Base-by-base conservation (phyloP, 2,329 filamentous ascomycete genomes). In the Xylariomycetidae sp. region DNA sequence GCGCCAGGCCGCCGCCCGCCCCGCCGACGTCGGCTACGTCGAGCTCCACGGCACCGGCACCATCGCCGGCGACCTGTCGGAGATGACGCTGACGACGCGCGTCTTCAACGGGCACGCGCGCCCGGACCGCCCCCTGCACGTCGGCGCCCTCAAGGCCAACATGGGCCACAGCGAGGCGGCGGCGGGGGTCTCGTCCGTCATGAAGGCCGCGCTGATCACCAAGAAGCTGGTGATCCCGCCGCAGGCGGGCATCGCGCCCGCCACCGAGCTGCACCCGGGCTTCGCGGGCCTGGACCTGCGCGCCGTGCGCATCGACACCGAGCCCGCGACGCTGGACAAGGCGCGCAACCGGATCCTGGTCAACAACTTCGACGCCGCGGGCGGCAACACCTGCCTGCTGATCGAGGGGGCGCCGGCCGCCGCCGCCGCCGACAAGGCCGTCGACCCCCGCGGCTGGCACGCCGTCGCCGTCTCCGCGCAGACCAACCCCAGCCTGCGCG, bases 41-140 rank as follows among this genome's bases (percentile, higher is more conserved):
- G 79, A 84, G 50, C 74, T 82, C 65, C 79, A 85, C 50, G 80
- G 79, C 6, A 84, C 80, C 4, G 80, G 79, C 25, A 85, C 79
- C 1, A 78, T 84, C 50, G 81, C 77, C 20, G 82, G 81, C 35
- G 82, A 86, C 50, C 68, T 68, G 3, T 14, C 72, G 72, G 80
- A 84, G 53, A 78, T 79, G 67, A 65, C 68, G 3, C 77, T 72
- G 0, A 74, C 83, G 28, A 64, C 67, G 15, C 67, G 73, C 23
- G 64, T 73, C 6, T 82, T 82, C 12, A 18, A 20, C 19, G 9
- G 10, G 10, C 44, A 75, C 72, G 27, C 69, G 68, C 10, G 61
- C 13, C 31, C 47, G 6, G 52, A 62, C 10, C 49, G 64, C 17
- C 57, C 62, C 0, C 54, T 76, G 4, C 52, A 64, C 32, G 44